Evolutionary conservation across 2,329 filamentous ascomycete genomes (phyloP), one percentile per base, ranked within the genome.

Genomic region (Bipolaris sorokiniana): DNA sequence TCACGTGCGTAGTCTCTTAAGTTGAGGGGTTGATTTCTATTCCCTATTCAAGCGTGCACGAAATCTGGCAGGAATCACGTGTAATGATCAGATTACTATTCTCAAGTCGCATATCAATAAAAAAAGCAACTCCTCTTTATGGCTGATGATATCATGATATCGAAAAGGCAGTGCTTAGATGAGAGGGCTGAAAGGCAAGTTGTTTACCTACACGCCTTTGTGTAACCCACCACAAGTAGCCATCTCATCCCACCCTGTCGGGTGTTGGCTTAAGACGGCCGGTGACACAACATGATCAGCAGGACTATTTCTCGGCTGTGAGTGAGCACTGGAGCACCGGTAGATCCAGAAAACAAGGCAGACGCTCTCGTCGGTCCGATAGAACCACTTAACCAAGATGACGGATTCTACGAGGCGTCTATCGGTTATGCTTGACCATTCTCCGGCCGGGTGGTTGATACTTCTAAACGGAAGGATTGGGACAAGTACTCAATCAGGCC

Each of bases 311-410:
- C 28, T 44, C 34, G 40, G 28, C 4, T 31, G 22, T 22, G 36
- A 22, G 22, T 31, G 26, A 31, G 46, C 20, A 38, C 46, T 23
- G 15, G 10, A 3, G 16, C 7, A 11, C 28, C 5, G 3, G 13
- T 28, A 50, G 33, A 38, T 1, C 38, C 31, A 31, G 33, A 44
- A 13, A 1, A 9, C 5, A 42, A 23, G 31, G 33, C 38, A 1
- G n/a, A n/a, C 11, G n/a, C 48, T 0, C 34, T 16, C 16, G 40
- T 42, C 46, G 52, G 46, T 10, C 38, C 46, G 52, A 45, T 50
- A 37, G 38, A 48, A 48, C 15, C 33, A 37, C 33, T 48, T 1
- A n/a, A 26, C 0, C 3, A 3, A 9, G 13, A 13, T 48, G 15
- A 26, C 16, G 15, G 7, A n/a, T 13, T 13, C 28, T 5, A 31